Evolutionary conservation across 148 eudicot species (phyloP).

Genomic region (Rhododendron mucronatum): DNA sequence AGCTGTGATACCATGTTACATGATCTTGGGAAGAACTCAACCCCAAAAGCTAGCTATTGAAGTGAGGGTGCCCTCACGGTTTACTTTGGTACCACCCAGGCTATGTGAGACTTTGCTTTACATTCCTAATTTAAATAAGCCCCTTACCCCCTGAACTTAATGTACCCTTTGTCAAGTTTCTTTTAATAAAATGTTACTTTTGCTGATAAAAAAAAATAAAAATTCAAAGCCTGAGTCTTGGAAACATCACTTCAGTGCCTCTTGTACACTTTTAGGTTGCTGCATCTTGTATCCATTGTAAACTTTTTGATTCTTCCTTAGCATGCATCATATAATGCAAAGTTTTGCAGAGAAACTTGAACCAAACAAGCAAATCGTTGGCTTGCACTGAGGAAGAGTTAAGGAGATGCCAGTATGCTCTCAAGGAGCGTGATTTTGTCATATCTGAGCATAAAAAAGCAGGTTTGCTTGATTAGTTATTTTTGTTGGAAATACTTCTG

Average conservation of each 20-base stretch:
- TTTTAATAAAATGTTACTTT: too few relatives aligned
- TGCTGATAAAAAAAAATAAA: too few relatives aligned
- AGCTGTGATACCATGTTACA: too few relatives aligned
- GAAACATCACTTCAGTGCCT: neutral
- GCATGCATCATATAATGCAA: neutral
- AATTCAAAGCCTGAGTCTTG: neutral
- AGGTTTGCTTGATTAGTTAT: conserved; percentile 21
- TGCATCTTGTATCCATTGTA: neutral
- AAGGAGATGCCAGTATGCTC: conserved; percentile 36
- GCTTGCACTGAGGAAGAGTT: conserved; percentile 41
- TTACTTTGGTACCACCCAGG: too few relatives aligned
- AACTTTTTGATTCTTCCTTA: neutral
- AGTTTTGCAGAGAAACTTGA: conserved; percentile 37
- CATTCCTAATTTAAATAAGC: neutral
- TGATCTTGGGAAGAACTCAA: too few relatives aligned
- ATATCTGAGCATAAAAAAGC: conserved; percentile 55
- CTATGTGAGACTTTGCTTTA: too few relatives aligned
- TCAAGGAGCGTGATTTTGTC: conserved; percentile 47
- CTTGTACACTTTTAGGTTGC: neutral
- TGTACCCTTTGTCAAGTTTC: too few relatives aligned
- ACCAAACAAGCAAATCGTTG: conserved; percentile 34
- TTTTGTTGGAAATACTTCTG: neutral
- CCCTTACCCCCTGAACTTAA: too few relatives aligned
- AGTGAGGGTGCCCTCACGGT: too few relatives aligned
- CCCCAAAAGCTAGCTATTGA: too few relatives aligned